Evolutionary conservation across 108 stramenopile genomes (phyloP).

Genomic region (Cyclostephanos invisitatus): DNA sequence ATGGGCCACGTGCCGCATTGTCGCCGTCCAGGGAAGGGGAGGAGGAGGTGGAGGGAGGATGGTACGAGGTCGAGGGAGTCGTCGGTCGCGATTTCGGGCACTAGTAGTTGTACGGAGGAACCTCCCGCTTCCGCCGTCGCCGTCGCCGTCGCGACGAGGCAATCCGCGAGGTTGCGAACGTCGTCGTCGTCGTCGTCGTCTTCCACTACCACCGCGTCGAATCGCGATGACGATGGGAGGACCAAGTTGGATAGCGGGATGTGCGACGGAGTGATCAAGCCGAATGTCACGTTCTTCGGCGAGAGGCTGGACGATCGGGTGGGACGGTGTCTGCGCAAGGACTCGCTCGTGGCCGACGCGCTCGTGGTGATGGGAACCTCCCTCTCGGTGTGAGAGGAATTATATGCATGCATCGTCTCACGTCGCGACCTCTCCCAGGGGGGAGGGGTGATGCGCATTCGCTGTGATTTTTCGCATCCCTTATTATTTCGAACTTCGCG

Average conservation of each 20-base stretch:
- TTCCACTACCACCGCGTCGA: not conserved
- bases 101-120: too few species aligned
- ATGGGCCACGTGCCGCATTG: slow-evolving; percentile 67
- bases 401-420: too few species aligned
- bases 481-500: too few species aligned
- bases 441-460: too few species aligned
- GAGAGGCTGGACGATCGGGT: slow-evolving; percentile 70
- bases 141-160: not conserved
- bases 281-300: slow-evolving; percentile 86
- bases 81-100: too few species aligned
- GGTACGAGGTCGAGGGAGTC: too few species aligned
- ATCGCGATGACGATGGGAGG: slow-evolving; percentile 18
- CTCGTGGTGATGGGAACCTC: slow-evolving; percentile 89
- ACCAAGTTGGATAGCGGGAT: too few species aligned
- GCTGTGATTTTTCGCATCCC: too few species aligned
- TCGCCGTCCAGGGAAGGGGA: slow-evolving; percentile 17
- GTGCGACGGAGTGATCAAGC: slow-evolving; percentile 86
- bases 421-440: too few species aligned
- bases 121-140: not conserved
- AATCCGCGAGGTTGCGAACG: slow-evolving; percentile 7
- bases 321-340: slow-evolving; percentile 57
- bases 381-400: slow-evolving; percentile 68
- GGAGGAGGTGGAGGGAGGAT: not conserved
- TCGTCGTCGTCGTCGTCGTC: slow-evolving; percentile 23
- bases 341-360: slow-evolving; percentile 78